Base-by-base conservation (phyloP, 139 green algal species). In the Haematococcus sp. region DNA sequence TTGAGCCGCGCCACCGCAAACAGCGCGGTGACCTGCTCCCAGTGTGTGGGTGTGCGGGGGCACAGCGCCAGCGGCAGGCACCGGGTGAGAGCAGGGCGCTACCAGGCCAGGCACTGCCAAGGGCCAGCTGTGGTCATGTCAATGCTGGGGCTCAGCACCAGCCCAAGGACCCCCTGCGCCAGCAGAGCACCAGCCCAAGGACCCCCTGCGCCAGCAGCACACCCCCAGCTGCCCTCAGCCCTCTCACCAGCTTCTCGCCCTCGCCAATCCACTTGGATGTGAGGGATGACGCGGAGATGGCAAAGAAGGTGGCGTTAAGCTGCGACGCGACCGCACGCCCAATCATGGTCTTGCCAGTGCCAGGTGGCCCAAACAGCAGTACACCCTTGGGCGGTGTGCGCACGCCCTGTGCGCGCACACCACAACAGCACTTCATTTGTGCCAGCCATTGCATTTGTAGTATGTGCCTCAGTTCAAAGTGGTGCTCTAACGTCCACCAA, bases 191-290 rank as follows among this genome's bases (percentile, higher is more conserved):
- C n/a, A n/a, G n/a, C n/a, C n/a, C n/a, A n/a, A n/a, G n/a, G n/a
- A n/a, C n/a, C n/a, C n/a, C n/a, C n/a, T n/a, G n/a, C n/a, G n/a
- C n/a, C n/a, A n/a, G n/a, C n/a, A n/a, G n/a, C n/a, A n/a, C n/a
- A n/a, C n/a, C n/a, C n/a, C n/a, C n/a, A n/a, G n/a, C n/a, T n/a
- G n/a, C n/a, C n/a, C n/a, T n/a, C n/a, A n/a, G n/a, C n/a, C n/a
- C n/a, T n/a, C n/a, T 73, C 70, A 98, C 93, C 86, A 98, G 92
- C 74, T 97, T 97, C 80, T 98, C 95, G 2, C 94, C 94, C 81
- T 99, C 94, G 0, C 95, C 96, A 25, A 99, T 98, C 96, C 96
- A 99, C 81, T 99, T 99, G 73, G 80, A 93, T 46, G 94, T 98
- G 28, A 99, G 90, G n/a, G 89, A 97, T 17, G 85, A 93, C 28